These are phyloP conservation scores for Neotropicomus parvogracilis DNA, from an alignment of 1,284 basidiomycete genomes.

Conservation along the genomic window DNA sequence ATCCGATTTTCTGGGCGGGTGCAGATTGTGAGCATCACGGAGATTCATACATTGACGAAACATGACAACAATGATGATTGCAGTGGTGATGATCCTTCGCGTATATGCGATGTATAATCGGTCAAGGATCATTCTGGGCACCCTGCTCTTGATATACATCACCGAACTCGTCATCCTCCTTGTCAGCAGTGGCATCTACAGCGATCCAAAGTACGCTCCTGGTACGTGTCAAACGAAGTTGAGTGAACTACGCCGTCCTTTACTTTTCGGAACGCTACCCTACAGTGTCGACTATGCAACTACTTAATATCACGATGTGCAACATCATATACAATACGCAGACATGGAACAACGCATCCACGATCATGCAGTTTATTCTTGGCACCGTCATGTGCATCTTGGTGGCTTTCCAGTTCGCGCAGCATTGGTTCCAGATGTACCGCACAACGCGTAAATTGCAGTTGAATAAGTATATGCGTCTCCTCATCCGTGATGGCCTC, in stretches of 20 bases:
- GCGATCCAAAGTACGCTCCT: not conserved
- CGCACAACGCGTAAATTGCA: not conserved
- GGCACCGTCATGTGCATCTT: not conserved
- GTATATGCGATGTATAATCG: constrained; percentile 2
- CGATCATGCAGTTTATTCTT: not conserved
- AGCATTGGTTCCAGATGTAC: not conserved
- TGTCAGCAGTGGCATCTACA: not conserved
- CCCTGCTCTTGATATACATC: constrained; percentile 1
- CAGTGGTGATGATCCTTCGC: constrained; percentile 7
- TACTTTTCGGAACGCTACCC: not conserved
- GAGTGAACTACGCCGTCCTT: not conserved
- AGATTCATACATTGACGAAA: not conserved
- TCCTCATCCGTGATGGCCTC: constrained; percentile 1
- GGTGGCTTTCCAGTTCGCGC: not conserved
- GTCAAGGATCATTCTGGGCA: not conserved
- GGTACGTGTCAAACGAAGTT: not conserved
- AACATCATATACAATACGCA: not conserved
- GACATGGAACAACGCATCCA: not conserved
- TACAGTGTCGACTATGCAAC: not conserved
- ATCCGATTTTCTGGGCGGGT: not conserved
- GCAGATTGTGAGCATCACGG: not conserved
- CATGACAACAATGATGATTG: not conserved
- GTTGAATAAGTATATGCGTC: constrained; percentile 1
- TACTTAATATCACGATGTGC: not conserved
- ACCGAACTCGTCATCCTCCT: not conserved